Base-by-base conservation (phyloP, 768 basidiomycete species). In the Russula sp. region DNA sequence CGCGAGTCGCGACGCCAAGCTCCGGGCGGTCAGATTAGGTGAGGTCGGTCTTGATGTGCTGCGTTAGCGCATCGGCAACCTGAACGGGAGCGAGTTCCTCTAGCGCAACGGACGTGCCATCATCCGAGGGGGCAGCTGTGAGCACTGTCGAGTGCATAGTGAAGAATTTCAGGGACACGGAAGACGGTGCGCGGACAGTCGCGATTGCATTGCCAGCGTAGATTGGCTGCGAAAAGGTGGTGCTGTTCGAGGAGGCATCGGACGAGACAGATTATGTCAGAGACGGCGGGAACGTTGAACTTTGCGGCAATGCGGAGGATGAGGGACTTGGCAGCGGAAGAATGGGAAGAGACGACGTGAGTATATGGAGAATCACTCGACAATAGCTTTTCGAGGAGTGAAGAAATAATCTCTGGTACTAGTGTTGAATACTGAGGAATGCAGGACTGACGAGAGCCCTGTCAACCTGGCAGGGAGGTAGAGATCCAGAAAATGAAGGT, bases 181-280 rank as follows among this genome's bases (percentile, higher is more conserved):
- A 82, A n/a, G 84, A 82, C 0, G 86, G 78, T 0, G 89, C 90
- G 63, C 87, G 86, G 68, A 99, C 87, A 48, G 94, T 96, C 31
- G 94, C 83, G 60, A 98, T 93, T 50, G 97, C 97, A 71, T 98
- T 98, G 54, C 97, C 97, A 27, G 97, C 97, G 70, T 99, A 98
- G 70, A 98, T 97, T 32, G 93, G 94, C 31, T 96, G 89, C 5
- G 89, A 86, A 73, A 95, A 98, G 1, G 86, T 91, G 44, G 92
- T 93, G 69, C 79, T 82, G 67, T 88, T 87, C 39, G 85, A 84
- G 3, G 86, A 74, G 34, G 75, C 59, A 70, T 92, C 88, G 72
- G 92, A 86, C 45, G 86, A 80, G 66, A 98, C 78, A 88, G 39
- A 87, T 90, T 69, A 98, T 84, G 75, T 98, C 95, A 39, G 94